phyloP scores from a whole-genome alignment of 2,329 filamentous ascomycete genomes.

The Claviceps capensis region DNA sequence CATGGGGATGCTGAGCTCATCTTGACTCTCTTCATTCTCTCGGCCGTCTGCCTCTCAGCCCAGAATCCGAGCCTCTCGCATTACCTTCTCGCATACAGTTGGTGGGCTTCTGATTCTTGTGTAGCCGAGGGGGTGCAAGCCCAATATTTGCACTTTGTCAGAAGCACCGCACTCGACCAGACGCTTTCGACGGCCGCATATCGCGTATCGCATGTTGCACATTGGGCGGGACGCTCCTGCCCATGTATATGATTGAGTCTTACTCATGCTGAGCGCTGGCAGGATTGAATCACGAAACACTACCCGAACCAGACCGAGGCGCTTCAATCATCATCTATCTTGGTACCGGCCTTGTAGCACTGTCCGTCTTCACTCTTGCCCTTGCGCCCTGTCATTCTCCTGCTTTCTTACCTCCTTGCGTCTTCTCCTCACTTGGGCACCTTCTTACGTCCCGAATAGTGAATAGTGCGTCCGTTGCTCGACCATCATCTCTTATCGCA shows the following conservation, averaged over 20 bases:
- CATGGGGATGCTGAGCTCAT: background rate
- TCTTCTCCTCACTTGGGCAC: background rate
- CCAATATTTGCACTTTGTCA: background rate
- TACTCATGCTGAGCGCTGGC: background rate
- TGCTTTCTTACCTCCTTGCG: background rate
- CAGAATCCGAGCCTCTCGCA: background rate
- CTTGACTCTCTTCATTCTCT: background rate
- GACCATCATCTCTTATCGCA: background rate
- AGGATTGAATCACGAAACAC: background rate
- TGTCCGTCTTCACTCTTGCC: background rate
- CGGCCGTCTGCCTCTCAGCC: background rate
- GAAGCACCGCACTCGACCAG: background rate
- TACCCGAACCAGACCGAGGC: background rate
- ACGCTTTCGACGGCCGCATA: background rate
- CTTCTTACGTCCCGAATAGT: background rate
- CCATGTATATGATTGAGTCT: background rate
- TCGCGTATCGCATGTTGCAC: background rate
- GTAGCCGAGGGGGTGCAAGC: background rate
- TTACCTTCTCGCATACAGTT: background rate
- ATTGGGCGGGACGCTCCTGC: conserved; percentile 1
- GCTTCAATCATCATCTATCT: background rate
- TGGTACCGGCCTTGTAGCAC: background rate
- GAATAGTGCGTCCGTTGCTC: background rate
- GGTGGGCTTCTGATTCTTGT: background rate
- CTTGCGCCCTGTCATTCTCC: background rate